phyloP scores from a whole-genome alignment of 2,329 filamentous ascomycete species.

The Trichoderma asperellum region DNA sequence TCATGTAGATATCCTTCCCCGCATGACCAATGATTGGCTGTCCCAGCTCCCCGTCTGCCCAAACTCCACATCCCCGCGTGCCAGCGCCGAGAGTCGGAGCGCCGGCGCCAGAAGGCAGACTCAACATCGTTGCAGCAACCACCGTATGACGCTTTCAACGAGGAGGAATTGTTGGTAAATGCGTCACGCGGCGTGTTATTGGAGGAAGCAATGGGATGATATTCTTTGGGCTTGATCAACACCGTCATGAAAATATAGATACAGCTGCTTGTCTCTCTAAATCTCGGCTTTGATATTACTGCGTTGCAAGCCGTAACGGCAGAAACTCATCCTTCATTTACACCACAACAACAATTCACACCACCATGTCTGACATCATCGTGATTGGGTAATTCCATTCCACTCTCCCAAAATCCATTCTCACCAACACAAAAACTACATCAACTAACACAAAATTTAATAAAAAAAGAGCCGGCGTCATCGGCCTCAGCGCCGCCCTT shows the following conservation, averaged over 20 bases:
- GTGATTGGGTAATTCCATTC: slow-evolving; percentile 36
- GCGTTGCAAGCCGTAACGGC: not conserved
- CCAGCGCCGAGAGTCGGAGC: slow-evolving; percentile 24
- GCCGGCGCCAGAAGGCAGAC: slow-evolving; percentile 1
- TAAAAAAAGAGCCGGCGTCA: slow-evolving; percentile 50
- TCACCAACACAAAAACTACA: not conserved
- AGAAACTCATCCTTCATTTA: not conserved
- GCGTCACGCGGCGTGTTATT: not conserved
- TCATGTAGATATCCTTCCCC: not conserved
- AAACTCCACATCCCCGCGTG: slow-evolving; percentile 20
- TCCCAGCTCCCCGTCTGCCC: slow-evolving; percentile 3
- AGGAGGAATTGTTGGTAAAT: not conserved
- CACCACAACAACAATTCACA: not conserved
- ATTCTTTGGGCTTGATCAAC: not conserved
- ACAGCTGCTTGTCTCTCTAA: not conserved
- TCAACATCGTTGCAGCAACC: not conserved
- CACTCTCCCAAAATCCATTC: not conserved
- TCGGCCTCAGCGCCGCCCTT: slow-evolving; percentile 51
- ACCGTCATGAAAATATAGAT: not conserved
- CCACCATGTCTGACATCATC: slow-evolving; percentile 34
- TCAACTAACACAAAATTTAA: not conserved
- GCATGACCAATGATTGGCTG: not conserved
- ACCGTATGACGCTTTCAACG: not conserved
- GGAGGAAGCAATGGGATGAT: not conserved
- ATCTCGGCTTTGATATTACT: not conserved